Evolutionary conservation across 495 filamentous ascomycete species (phyloP).

Genomic region (Elasticomyces elasticus): DNA sequence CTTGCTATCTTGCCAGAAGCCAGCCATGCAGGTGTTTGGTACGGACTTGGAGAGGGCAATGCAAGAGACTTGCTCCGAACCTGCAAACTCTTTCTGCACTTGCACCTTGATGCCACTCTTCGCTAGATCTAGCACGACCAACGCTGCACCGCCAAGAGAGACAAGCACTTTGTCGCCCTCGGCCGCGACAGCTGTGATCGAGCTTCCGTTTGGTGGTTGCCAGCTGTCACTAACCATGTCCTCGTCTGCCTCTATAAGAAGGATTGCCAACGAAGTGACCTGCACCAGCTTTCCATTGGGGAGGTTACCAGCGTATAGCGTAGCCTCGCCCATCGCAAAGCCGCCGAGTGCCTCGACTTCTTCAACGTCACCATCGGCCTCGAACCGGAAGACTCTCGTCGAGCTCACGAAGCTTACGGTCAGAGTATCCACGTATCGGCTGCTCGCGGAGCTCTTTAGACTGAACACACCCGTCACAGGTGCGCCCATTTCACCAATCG

Average conservation of each 20-base stretch:
- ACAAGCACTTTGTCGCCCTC: constrained; percentile 60
- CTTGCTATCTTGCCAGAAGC: constrained; percentile 70
- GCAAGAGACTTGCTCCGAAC: constrained; percentile 67
- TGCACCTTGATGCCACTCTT: constrained; percentile 42
- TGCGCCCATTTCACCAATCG: constrained; percentile 63
- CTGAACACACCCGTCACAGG: constrained; percentile 63
- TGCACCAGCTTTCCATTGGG: constrained; percentile 42
- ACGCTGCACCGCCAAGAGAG: constrained; percentile 56
- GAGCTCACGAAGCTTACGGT: constrained; percentile 74
- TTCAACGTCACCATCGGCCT: constrained; percentile 65
- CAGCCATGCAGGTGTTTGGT: constrained; percentile 55
- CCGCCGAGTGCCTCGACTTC: constrained; percentile 67
- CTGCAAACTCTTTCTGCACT: constrained; percentile 44
- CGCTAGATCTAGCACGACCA: constrained; percentile 57
- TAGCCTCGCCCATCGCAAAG: constrained; percentile 57
- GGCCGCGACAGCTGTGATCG: constrained; percentile 70
- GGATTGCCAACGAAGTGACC: constrained; percentile 55
- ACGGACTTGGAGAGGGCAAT: constrained; percentile 52
- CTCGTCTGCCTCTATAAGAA: constrained; percentile 57
- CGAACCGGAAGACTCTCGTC: constrained; percentile 74
- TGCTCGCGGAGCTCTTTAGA: constrained; percentile 41
- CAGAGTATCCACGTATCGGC: constrained; percentile 54
- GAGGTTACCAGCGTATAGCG: constrained; percentile 60
- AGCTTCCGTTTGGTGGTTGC: constrained; percentile 43
- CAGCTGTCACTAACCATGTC: constrained; percentile 61